Evolutionary conservation across 1,139 yeast species (phyloP), one percentile per base, ranked within the genome.

Genomic region (Suhomyces ambrosiae): DNA sequence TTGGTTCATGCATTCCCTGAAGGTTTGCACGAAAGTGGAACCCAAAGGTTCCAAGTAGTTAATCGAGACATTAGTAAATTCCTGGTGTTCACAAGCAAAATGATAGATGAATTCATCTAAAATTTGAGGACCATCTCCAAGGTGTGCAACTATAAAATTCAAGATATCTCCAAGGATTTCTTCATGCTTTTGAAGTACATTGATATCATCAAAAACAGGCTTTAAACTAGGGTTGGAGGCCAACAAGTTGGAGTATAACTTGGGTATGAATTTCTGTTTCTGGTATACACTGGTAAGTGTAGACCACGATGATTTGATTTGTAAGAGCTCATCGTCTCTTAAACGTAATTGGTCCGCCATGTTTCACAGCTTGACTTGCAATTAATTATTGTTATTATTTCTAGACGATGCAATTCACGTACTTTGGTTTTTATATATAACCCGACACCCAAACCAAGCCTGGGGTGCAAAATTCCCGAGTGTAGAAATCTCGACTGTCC

Each of bases 1-100:
- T 13, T 59, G 63, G 27, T 49, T 49, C 42, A 68, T 59, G 54
- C 63, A 54, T 48, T 65, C 65, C 39, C 64, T 65, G 46, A 70
- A 61, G 7, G 76, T 69, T 40, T 60, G 60, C 27, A 71, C 60
- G 31, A 71, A 56, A 9, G 69, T 62, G 27, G 60, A 48, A 8
- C 76, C 76, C 71, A 71, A 65, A 31, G 71, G 68, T 48, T 70
- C 76, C 46, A 71, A 61, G 49, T 71, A 70, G 15, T 50, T 42
- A 7, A 55, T 50, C 3, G 68, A 63, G 22, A 48, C 49, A 5
- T 45, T 38, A 21, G 61, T 53, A 39, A 68, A 52, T 8, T 51
- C 50, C 12, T 52, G 55, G 47, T 69, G 63, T 39, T 68, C 73
- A 23, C 49, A 48, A 25, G 61, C 58, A 49, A 68, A 71, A 35